Evolutionary conservation across 2,329 filamentous ascomycete genomes (phyloP).

Genomic region (Aspergillus intermedius): DNA sequence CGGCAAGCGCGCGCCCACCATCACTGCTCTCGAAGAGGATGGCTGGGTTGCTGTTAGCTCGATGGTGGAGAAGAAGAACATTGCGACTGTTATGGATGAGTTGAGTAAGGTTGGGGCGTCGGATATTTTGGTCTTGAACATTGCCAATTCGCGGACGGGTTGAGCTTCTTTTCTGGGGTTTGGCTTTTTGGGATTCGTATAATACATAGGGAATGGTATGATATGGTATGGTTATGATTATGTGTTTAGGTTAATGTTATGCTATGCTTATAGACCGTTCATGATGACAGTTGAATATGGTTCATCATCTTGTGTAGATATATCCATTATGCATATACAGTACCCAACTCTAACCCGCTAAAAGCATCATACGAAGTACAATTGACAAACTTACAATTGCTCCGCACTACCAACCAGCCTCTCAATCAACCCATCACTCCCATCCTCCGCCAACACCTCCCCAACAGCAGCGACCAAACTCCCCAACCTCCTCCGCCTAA

Average conservation of each 20-base stretch:
- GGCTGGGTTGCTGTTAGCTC: constrained; percentile 91
- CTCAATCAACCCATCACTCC: constrained; percentile 17
- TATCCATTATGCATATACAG: no score
- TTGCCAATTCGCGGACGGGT: constrained; percentile 66
- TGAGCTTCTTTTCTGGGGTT: constrained; percentile 8
- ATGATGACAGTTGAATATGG: no score
- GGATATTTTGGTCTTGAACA: constrained; percentile 78
- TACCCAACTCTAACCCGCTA: no score
- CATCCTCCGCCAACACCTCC: constrained; percentile 16
- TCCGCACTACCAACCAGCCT: constrained; percentile 27
- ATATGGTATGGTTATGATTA: not conserved
- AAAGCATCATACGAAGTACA: not conserved
- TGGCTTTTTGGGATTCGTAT: not conserved
- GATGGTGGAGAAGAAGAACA: constrained; percentile 85
- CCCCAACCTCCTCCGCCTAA: constrained; percentile 56
- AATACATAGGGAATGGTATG: not conserved
- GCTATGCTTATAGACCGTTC: no score
- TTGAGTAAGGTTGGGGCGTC: constrained; percentile 68
- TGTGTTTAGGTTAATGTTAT: not conserved
- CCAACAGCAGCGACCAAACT: constrained; percentile 25
- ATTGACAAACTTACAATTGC: constrained; percentile 19
- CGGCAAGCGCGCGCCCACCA: constrained; percentile 85
- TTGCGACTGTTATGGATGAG: constrained; percentile 82
- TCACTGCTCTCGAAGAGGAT: constrained; percentile 80
- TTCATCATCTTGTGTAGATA: no score